Evolutionary conservation across 305 asterid species (phyloP).

Genomic region (Coffea humblotiana): DNA sequence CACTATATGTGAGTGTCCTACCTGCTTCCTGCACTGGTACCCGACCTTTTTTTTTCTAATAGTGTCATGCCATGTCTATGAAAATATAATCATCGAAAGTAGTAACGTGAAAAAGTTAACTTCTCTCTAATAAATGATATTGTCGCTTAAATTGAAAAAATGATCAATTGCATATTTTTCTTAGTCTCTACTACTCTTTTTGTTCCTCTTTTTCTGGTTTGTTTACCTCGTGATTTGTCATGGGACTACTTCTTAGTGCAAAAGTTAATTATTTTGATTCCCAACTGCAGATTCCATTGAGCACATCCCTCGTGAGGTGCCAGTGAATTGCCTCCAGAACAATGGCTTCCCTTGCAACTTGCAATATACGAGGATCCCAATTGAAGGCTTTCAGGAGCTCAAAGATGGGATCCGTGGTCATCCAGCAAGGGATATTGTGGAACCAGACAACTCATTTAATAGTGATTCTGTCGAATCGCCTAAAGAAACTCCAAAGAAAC

Average conservation of each 20-base stretch:
- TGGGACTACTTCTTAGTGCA: neutral
- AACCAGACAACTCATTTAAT: slow-evolving; percentile 5
- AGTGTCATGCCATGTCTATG: neutral
- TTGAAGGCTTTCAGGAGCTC: slow-evolving; percentile 48
- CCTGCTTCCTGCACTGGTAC: neutral
- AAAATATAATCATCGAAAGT: neutral
- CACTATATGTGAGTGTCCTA: neutral
- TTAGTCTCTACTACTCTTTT: too few relatives aligned
- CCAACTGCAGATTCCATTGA: slow-evolving; percentile 41
- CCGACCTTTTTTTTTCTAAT: too few relatives aligned
- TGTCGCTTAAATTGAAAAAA: neutral
- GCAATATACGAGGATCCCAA: slow-evolving; percentile 39
- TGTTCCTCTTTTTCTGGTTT: neutral
- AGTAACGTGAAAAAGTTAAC: neutral
- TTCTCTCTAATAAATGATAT: neutral
- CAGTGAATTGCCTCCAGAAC: slow-evolving; percentile 55
- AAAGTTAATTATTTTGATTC: slow-evolving; percentile 8
- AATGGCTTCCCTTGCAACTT: slow-evolving; percentile 43
- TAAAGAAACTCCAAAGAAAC: slow-evolving; percentile 38
- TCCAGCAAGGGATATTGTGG: slow-evolving; percentile 22
- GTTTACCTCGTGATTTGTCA: neutral
- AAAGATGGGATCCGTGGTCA: slow-evolving; percentile 45
- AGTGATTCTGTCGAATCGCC: slow-evolving; percentile 45
- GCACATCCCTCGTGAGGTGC: slow-evolving; percentile 55
- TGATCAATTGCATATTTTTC: neutral